Base-by-base conservation (phyloP, 331 rosid genomes). In the Malus hybrid region DNA sequence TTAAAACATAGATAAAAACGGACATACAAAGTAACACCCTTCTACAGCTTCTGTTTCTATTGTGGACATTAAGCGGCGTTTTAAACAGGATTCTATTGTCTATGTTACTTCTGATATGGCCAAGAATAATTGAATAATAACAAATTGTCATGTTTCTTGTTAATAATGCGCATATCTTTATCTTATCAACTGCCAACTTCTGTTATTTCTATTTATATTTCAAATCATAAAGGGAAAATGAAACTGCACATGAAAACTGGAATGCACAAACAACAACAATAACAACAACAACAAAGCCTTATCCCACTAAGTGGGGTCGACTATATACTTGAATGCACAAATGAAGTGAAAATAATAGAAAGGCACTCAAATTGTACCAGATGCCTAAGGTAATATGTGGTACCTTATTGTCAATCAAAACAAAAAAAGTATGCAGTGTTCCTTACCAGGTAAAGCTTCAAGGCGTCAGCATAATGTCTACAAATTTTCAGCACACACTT, bases 1-100 rank as follows among this genome's bases (percentile, higher is more conserved):
- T 28, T 28, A 78, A 57, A 24, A 81, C 14, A 68, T 22, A 20
- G 57, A 75, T 34, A 63, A 78, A 50, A 78, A 69, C 9, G 33
- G 13, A 12, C 73, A 9, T 48, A 32, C 28, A 16, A 20, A 50
- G 24, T 33, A 62, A 44, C 64, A 67, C 34, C 27, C 48, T 20
- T 29, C 36, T n/a, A 73, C 39, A 31, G 65, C 22, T 48, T 50
- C 20, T 55, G n/a, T 50, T 50, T 50, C 56, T 50, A 50, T 50
- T 50, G 56, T 50, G 8, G 6, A 50, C 56, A 55, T 50, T 16
- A 16, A 50, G n/a, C 9, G 1, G 4, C 1, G 1, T 16, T 50
- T 50, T 0, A 50, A 50, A 50, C 7, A 4, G 56, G n/a, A 50
- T 50, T 52, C 10, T 52, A 52, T 16, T 52, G 57, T 52, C 57